Percentiles rank a stretch among this genome's conserved stretches.
Evolutionary conservation across 225 moss, liverwort and hornwort genomes (phyloP).

Genomic region (Pleurozium schreberi): DNA sequence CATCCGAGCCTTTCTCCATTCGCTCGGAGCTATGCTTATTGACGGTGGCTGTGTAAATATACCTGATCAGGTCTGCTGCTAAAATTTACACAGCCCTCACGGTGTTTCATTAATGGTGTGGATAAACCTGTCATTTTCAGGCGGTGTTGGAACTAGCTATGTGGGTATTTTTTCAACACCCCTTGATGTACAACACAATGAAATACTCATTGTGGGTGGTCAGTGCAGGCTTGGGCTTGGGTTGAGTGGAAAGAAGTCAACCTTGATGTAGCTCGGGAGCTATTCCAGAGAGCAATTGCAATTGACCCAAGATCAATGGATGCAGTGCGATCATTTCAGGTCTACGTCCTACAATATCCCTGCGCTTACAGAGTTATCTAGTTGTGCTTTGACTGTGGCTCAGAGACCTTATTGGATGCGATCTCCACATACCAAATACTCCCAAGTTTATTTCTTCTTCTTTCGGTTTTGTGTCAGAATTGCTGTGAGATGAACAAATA

Average conservation of each 20-base stretch:
- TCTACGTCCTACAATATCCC: neutral
- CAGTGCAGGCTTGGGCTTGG: slow-evolving; percentile 90
- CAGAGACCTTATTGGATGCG: neutral
- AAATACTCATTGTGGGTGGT: neutral
- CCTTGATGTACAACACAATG: neutral
- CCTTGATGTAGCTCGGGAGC: slow-evolving; percentile 70
- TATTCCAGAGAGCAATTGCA: slow-evolving; percentile 84
- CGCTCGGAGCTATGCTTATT: too few species aligned
- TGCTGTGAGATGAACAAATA: neutral
- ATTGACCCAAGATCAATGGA: slow-evolving; percentile 70
- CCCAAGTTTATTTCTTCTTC: neutral
- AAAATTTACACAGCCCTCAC: neutral
- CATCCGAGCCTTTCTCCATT: neutral
- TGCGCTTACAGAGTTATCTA: neutral
- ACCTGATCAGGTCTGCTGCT: neutral
- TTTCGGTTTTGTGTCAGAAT: neutral
- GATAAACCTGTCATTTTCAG: neutral
- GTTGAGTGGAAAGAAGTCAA: slow-evolving; percentile 92
- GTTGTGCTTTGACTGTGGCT: neutral
- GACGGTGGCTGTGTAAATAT: neutral
- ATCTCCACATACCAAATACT: neutral
- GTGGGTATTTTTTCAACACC: neutral
- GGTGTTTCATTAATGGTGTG: neutral
- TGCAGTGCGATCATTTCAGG: slow-evolving; percentile 98
- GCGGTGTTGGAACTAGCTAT: neutral